Percentiles rank a stretch among this genome's conserved stretches.
phyloP scores from a whole-genome alignment of 1,284 basidiomycete genomes.

The Ganoderma meredithae region DNA sequence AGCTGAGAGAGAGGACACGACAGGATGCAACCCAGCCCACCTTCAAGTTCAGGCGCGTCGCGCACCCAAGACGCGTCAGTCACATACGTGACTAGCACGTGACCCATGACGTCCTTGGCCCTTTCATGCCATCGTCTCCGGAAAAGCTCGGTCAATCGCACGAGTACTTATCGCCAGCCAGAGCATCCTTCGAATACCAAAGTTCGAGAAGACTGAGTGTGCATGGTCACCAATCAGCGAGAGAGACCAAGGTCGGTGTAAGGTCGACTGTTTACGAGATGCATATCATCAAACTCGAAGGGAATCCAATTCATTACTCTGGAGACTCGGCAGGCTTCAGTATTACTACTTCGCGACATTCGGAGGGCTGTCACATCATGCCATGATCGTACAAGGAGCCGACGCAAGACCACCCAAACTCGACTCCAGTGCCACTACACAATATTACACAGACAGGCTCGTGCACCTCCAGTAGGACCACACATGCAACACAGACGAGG shows the following conservation, averaged over 20 bases:
- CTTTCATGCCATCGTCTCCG: too few relatives aligned
- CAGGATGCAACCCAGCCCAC: neutral
- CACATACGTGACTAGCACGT: neutral
- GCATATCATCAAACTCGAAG: too few relatives aligned
- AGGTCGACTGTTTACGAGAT: too few relatives aligned
- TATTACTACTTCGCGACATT: too few relatives aligned
- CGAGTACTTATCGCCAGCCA: too few relatives aligned
- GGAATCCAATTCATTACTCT: too few relatives aligned
- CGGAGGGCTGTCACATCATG: neutral
- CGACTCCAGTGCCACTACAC: neutral
- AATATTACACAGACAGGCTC: constrained; percentile 4
- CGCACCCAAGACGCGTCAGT: neutral
- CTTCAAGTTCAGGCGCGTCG: neutral
- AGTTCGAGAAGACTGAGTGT: too few relatives aligned
- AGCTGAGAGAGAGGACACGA: neutral
- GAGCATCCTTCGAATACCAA: too few relatives aligned
- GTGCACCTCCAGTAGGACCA: neutral
- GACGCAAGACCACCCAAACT: neutral
- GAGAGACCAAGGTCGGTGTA: too few relatives aligned
- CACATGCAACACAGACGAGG: neutral
- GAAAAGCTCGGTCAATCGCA: too few relatives aligned
- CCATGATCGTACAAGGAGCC: constrained; percentile 4
- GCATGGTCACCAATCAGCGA: too few relatives aligned
- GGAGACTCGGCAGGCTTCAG: too few relatives aligned
- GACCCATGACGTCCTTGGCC: neutral